Base-by-base conservation (phyloP, 1,284 basidiomycete genomes). In the Hemileia vastatrix region DNA sequence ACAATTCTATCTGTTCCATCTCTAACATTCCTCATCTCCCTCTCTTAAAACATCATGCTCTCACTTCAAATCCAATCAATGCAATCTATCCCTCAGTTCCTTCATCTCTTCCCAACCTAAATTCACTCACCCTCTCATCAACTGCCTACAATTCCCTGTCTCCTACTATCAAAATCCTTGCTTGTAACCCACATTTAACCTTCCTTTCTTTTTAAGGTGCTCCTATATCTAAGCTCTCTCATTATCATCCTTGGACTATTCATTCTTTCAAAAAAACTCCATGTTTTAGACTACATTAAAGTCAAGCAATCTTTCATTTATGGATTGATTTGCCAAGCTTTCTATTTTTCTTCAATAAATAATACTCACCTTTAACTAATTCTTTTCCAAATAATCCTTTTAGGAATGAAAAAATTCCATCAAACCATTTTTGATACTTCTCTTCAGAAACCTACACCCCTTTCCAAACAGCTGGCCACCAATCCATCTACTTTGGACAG, bases 221-320 rank as follows among this genome's bases (percentile, higher is more conserved):
- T 33, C 58, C 58, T 15, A 49, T 60, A 19, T 45, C 31, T 11
- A 54, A 54, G 13, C 15, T 48, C 6, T 51, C 49, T 13, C 51
- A 53, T 21, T 60, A 60, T 54, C 21, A 51, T 2, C 50, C 53
- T 44, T 60, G 58, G 58, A 53, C 50, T 31, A 60, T 60, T 45
- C 54, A 45, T 36, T 80, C 79, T 52, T 73, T 77, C 61, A 77
- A 77, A 0, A n/a, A 74, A 76, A 48, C 83, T 99, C 73, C 86
- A 93, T 81, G 88, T 93, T 76, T 83, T 99, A 72, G 95, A 99
- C 82, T 98, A 89, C 78, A 86, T 90, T 80, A 85, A 94, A 77
- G 88, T 99, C 75, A 88, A 90, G 11, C 19, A 15, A 21, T 11
- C 6, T 8, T 4, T 5, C 27, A 23, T 5, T 6, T 9, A 5